Base-by-base conservation (phyloP, 352 stramenopile species). In the Globisporangium iwayamae region DNA sequence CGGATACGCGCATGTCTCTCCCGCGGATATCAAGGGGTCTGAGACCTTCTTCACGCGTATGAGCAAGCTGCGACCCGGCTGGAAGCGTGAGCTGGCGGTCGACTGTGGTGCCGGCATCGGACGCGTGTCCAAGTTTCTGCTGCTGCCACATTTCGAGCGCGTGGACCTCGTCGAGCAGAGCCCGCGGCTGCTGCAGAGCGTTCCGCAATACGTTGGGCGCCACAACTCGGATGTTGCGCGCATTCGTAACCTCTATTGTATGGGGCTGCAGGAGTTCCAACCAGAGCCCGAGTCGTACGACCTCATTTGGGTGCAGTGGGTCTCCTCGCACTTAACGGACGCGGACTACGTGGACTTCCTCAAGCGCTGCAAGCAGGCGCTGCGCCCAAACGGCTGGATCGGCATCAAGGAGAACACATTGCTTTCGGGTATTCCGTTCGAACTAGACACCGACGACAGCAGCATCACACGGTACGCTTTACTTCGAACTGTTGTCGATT, bases 231-330 rank as follows among this genome's bases (percentile, higher is more conserved):
- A 68, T 30, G 45, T 77, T 0, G 53, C n/a, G 39, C 69, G 58
- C 66, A 76, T 94, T 22, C 68, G 90, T 36, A 91, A 92, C 62
- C 85, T 90, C 25, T 92, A 96, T 69, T 98, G 92, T 70, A 85
- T 91, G 61, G 94, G 91, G 7, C 75, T 99, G 68, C 94, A 98
- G 68, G 88, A 97, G 47, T 97, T 97, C 65, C 70, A 89, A 11
- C 90, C 91, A 3, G 41, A 59, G 13, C 32, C 72, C 34, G 68
- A 64, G 7, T 89, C 69, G 43, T 98, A 98, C 79, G 91, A 98
- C 75, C 79, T 99, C 55, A 93, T 99, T 66, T 99, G 96, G 95
- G 90, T 98, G 66, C 97, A 99, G 75, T 99, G 97, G 97, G 91
- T 98, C 50, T 83, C 97, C 16, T 87, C 90, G 39, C 97, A 99